A percentile compares a stretch with the other conserved stretches of the same genome.
These are phyloP conservation scores for Zygotorulaspora mrakii DNA, from an alignment of 1,139 yeast species.

Conservation along the genomic window DNA sequence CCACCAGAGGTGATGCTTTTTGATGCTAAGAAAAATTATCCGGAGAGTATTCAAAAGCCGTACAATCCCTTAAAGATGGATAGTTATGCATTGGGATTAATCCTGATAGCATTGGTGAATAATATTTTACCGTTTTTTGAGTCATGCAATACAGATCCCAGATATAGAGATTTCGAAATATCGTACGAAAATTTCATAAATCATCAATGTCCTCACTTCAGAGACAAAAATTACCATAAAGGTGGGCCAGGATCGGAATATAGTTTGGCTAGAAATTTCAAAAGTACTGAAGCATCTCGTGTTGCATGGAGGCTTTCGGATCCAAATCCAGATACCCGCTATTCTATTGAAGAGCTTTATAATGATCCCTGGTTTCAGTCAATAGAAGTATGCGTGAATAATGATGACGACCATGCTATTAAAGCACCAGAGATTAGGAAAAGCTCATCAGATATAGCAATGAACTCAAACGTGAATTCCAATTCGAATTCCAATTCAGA, in stretches of 20 bases:
- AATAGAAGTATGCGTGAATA: slow-evolving; percentile 52
- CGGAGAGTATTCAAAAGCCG: slow-evolving; percentile 37
- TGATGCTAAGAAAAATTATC: slow-evolving; percentile 36
- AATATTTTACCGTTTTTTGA: slow-evolving; percentile 58
- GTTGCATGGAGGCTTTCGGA: slow-evolving; percentile 76
- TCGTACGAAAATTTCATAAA: slow-evolving; percentile 50
- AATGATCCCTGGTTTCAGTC: slow-evolving; percentile 61
- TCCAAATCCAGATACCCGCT: slow-evolving; percentile 53
- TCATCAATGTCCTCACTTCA: slow-evolving; percentile 51
- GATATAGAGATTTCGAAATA: slow-evolving; percentile 55
- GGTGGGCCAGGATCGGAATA: slow-evolving; percentile 68
- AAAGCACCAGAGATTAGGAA: slow-evolving; percentile 29
- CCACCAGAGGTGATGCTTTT: slow-evolving; percentile 71
- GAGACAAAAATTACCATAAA: slow-evolving; percentile 43
- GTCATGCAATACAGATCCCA: slow-evolving; percentile 49
- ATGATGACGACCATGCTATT: slow-evolving; percentile 20
- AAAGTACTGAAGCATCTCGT: slow-evolving; percentile 56
- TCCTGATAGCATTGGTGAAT: slow-evolving; percentile 56
- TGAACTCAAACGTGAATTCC: slow-evolving; percentile 1
- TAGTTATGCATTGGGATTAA: slow-evolving; percentile 68
- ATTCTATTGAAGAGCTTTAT: slow-evolving; percentile 51
- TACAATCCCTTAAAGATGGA: slow-evolving; percentile 71
- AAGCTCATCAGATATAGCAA: slow-evolving; percentile 16
- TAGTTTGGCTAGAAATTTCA: slow-evolving; percentile 58
- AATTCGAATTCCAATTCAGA: slow-evolving; percentile 4